These are phyloP conservation scores for Santalum album DNA, from an alignment of 164 flowering plant species.

Conservation along the genomic window DNA sequence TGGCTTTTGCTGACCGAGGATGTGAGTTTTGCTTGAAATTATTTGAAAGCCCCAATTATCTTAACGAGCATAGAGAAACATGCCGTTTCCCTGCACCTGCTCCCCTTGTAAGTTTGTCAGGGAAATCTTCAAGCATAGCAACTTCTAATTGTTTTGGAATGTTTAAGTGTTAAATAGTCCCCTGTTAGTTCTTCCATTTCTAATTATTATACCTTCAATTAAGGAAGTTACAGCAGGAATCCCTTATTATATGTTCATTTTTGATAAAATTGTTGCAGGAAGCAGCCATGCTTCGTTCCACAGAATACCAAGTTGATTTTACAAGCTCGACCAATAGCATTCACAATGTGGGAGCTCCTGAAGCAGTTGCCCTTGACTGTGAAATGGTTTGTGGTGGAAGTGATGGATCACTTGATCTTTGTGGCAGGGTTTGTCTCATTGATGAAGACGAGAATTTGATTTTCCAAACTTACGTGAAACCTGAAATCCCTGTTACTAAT, in stretches of 20 bases:
- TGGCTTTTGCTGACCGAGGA: conserved; percentile 36
- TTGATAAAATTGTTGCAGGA: conserved; percentile 20
- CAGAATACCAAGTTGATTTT: conserved; percentile 20
- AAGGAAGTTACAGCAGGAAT: background rate
- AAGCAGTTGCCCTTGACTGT: conserved; percentile 65
- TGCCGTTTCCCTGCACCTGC: conserved; percentile 36
- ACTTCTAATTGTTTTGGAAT: background rate
- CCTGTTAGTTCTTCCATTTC: background rate
- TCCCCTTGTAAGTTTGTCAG: conserved; percentile 37
- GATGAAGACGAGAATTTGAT: conserved; percentile 63
- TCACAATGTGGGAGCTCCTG: conserved; percentile 7
- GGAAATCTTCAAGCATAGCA: conserved; percentile 1
- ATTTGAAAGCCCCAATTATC: conserved; percentile 31
- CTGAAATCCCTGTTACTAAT: conserved; percentile 48
- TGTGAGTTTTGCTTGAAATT: conserved; percentile 58
- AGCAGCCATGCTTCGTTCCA: conserved; percentile 6
- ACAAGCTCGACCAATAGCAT: conserved; percentile 7
- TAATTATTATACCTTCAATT: background rate
- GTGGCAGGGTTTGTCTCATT: conserved; percentile 72
- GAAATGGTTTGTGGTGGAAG: conserved; percentile 83
- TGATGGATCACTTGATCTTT: conserved; percentile 62
- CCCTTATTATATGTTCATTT: no score
- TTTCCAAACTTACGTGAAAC: conserved; percentile 57
- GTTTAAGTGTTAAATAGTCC: background rate
- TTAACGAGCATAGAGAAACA: conserved; percentile 31